Percentiles rank a stretch among this genome's conserved stretches.
These are phyloP conservation scores for Apiotrichum akiyoshidainum DNA, from an alignment of 1,284 basidiomycete species.

Conservation along the genomic window DNA sequence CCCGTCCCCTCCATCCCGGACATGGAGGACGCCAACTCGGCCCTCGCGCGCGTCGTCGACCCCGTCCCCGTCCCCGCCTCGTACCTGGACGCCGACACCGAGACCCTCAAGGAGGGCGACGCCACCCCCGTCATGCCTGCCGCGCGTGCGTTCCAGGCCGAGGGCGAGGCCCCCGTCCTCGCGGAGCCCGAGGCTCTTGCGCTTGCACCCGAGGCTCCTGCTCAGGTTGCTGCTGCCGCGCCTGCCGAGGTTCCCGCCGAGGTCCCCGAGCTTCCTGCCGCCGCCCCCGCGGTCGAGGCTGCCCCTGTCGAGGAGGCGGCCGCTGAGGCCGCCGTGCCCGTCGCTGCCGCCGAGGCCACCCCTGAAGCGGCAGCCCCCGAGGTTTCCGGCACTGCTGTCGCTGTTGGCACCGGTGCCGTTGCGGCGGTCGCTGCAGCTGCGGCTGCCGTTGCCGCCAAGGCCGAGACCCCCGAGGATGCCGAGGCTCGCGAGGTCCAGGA, in stretches of 20 bases:
- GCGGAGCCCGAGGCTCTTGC: not conserved
- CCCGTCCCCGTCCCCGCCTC: not conserved
- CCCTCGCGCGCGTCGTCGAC: conserved; percentile 3
- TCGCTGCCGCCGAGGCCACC: not conserved
- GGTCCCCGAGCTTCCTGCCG: not conserved
- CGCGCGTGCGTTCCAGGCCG: too few relatives aligned
- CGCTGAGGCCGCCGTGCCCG: not conserved
- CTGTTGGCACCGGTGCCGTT: not conserved
- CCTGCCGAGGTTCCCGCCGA: not conserved
- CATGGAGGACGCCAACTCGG: conserved; percentile 13
- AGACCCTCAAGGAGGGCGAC: not conserved
- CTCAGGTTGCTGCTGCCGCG: too few relatives aligned
- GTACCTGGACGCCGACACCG: not conserved
- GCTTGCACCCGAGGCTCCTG: not conserved
- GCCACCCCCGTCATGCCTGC: not conserved
- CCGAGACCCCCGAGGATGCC: not conserved
- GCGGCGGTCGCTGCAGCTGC: not conserved
- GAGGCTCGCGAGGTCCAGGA: not conserved
- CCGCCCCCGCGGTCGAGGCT: not conserved
- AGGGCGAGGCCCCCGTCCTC: not conserved
- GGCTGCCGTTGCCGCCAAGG: not conserved
- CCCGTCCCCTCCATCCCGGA: conserved; percentile 5
- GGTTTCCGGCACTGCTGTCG: not conserved
- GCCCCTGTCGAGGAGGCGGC: not conserved
- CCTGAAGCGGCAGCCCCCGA: not conserved